A percentile compares a stretch with the other conserved stretches of the same genome.
phyloP scores from a whole-genome alignment of 2,329 filamentous ascomycete genomes.

The Coniosporium tulheliwenetii region DNA sequence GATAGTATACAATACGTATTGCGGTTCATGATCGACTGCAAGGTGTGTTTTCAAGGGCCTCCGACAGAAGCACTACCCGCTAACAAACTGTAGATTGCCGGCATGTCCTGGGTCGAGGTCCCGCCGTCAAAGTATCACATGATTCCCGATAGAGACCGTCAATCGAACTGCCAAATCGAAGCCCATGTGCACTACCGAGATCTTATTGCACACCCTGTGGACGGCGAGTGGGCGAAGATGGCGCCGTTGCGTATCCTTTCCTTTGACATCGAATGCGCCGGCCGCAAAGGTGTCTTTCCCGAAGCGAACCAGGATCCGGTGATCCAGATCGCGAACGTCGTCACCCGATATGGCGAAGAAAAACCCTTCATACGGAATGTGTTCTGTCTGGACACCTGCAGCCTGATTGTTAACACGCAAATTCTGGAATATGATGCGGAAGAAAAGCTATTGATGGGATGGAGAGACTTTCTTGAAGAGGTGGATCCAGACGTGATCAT shows the following conservation, averaged over 20 bases:
- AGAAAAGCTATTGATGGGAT: constrained; percentile 78
- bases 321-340: constrained; percentile 95
- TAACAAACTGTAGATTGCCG: constrained; percentile 45
- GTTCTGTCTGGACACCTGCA: constrained; percentile 86
- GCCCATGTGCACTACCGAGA: constrained; percentile 70
- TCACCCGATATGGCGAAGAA: constrained; percentile 84
- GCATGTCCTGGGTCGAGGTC: constrained; percentile 96
- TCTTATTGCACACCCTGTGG: constrained; percentile 71
- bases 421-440: constrained; percentile 72
- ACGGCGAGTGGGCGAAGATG: constrained; percentile 97
- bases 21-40: constrained; percentile 95
- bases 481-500: constrained; percentile 96
- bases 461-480: constrained; percentile 78
- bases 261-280: constrained; percentile 97
- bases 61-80: neutral
- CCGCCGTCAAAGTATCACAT: constrained; percentile 59
- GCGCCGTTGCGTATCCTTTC: constrained; percentile 83
- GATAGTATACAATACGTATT: constrained; percentile 93
- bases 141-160: constrained; percentile 47
- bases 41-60: constrained; percentile 32
- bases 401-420: constrained; percentile 86
- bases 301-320: constrained; percentile 85
- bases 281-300: constrained; percentile 92
- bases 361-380: constrained; percentile 96
- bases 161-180: constrained; percentile 95